Evolutionary conservation across 306 rosid species (phyloP).

Genomic region (Senna tora): DNA sequence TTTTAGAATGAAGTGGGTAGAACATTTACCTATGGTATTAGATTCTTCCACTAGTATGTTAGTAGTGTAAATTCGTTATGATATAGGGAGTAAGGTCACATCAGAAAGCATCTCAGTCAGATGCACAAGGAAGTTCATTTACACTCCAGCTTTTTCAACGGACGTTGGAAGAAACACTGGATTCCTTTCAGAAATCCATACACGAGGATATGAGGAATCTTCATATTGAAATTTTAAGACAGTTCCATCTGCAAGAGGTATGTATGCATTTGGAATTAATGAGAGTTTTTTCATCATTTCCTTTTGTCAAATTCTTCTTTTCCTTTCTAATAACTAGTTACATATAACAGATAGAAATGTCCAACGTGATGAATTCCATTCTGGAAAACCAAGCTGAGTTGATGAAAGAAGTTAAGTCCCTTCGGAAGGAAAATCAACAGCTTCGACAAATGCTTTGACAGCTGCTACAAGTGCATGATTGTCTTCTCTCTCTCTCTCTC

Average conservation of each 20-base stretch:
- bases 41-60: constrained; percentile 25
- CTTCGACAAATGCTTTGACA: constrained; percentile 82
- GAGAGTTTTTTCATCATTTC: constrained; percentile 13
- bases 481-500: background rate
- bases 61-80: background rate
- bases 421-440: constrained; percentile 85
- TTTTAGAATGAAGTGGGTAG: constrained; percentile 24
- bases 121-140: constrained; percentile 63
- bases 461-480: constrained; percentile 35
- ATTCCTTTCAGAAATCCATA: constrained; percentile 84
- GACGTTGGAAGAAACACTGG: constrained; percentile 82
- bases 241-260: constrained; percentile 96
- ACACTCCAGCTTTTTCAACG: constrained; percentile 92
- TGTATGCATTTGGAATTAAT: constrained; percentile 46
- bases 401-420: constrained; percentile 79
- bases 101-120: constrained; percentile 2
- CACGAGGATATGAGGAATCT: constrained; percentile 92
- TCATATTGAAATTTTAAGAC: constrained; percentile 88
- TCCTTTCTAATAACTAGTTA: constrained; percentile 29
- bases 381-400: constrained; percentile 87
- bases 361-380: constrained; percentile 60
- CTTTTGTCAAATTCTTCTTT: background rate
- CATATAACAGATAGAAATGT: constrained; percentile 67
- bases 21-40: background rate
- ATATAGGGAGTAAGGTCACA: background rate